Evolutionary conservation across 345 rosid species (phyloP).

Genomic region (Rhodamnia rubescens): DNA sequence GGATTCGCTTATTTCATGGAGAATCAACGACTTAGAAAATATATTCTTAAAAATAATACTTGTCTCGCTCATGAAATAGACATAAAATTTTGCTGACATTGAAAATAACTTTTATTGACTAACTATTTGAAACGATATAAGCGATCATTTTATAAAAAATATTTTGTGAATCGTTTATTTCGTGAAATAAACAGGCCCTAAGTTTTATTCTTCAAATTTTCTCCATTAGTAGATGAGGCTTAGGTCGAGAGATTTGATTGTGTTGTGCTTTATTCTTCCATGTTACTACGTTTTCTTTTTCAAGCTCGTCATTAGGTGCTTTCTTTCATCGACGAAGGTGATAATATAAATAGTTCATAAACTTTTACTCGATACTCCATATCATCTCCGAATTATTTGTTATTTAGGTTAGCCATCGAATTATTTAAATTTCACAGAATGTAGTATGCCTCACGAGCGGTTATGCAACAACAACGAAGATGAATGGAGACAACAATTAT

Average conservation of each 20-base stretch:
- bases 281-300: not conserved
- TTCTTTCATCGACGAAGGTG: not conserved
- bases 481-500: no score
- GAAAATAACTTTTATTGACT: fast-evolving
- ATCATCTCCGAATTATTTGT: no score
- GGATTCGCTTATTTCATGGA: not conserved
- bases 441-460: no score
- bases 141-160: not conserved
- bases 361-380: no score
- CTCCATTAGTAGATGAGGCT: not conserved
- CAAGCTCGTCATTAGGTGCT: not conserved
- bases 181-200: fast-evolving
- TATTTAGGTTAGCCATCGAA: no score
- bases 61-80: fast-evolving
- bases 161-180: not conserved
- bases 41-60: not conserved
- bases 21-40: fast-evolving
- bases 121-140: not conserved
- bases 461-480: no score
- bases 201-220: not conserved
- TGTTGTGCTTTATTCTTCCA: not conserved
- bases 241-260: not conserved
- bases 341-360: not conserved
- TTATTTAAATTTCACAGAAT: no score
- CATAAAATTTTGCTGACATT: not conserved